Percentiles rank a stretch among this genome's conserved stretches.
Conservation (phyloP, 192 early-diverging fungal species). For the Umbelopsis sp. region DNA sequence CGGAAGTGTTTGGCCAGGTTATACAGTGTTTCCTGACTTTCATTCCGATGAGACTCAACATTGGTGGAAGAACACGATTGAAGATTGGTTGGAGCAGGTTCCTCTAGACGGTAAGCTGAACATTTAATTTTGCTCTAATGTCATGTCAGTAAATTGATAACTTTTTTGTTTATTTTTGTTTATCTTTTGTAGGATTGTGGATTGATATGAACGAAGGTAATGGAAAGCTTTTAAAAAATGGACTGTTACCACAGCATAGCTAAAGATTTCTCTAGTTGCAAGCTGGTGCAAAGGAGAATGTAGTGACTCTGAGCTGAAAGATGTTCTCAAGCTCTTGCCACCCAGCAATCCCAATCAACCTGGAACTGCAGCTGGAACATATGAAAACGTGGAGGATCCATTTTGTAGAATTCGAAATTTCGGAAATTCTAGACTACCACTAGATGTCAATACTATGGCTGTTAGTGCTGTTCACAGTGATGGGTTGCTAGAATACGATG, state of each 20-base stretch:
- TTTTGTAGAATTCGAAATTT: not conserved
- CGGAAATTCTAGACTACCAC: not conserved
- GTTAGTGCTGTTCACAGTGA: conserved; percentile 39
- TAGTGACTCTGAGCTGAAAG: not conserved
- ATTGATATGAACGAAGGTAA: conserved; percentile 71
- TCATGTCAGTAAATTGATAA: not conserved
- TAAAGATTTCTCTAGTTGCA: not conserved
- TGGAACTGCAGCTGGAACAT: conserved; percentile 1
- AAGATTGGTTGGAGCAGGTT: conserved; percentile 25
- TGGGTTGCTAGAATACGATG: conserved; percentile 29
- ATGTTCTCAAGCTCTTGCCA: not conserved
- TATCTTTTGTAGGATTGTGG: conserved; percentile 43
- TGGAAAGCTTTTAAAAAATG: not conserved
- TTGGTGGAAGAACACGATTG: conserved; percentile 53
- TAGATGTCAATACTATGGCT: conserved; percentile 41
- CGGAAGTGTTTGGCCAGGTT: conserved; percentile 44
- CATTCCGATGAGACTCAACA: conserved; percentile 45
- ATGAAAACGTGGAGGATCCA: not conserved
- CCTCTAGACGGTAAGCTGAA: conserved; percentile 20
- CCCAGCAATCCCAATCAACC: not conserved
- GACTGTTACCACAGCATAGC: not conserved
- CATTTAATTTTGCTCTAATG: too few species aligned
- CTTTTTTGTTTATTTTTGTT: not conserved
- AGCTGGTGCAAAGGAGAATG: conserved; percentile 16
- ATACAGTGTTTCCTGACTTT: conserved; percentile 67